Evolutionary conservation across 768 basidiomycete species (phyloP).

Genomic region (Tephrocybe sp.): DNA sequence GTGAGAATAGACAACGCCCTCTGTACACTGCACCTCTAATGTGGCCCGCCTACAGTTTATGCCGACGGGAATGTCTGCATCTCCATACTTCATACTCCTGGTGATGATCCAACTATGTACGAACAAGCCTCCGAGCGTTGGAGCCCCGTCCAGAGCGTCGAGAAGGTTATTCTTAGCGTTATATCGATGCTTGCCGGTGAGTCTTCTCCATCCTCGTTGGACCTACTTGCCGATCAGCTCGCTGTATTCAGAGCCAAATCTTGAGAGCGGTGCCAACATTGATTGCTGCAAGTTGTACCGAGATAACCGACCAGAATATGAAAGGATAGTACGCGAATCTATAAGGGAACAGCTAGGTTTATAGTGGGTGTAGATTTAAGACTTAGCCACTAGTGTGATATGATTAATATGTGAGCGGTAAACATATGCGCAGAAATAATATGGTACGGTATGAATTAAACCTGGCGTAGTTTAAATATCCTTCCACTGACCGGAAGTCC

Average conservation of each 20-base stretch:
- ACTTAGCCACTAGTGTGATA: constrained; percentile 9
- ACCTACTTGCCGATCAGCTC: constrained; percentile 17
- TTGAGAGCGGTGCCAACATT: constrained; percentile 96
- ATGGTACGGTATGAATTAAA: constrained; percentile 7
- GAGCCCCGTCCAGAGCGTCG: constrained; percentile 98
- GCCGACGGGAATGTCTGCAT: constrained; percentile 97
- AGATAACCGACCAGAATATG: constrained; percentile 87
- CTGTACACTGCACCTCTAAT: constrained; percentile 8
- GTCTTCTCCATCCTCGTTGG: constrained; percentile 22
- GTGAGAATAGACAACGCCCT: constrained; percentile 45
- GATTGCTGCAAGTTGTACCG: constrained; percentile 97
- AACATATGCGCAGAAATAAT: not conserved
- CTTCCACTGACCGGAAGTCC: constrained; percentile 50
- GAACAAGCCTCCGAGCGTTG: constrained; percentile 95
- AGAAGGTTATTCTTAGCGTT: constrained; percentile 95
- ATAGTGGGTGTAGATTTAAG: constrained; percentile 27
- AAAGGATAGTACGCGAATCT: constrained; percentile 78
- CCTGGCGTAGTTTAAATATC: constrained; percentile 36
- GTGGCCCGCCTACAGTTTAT: constrained; percentile 65
- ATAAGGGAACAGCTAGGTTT: constrained; percentile 86
- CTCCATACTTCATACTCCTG: constrained; percentile 94
- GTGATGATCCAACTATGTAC: constrained; percentile 90
- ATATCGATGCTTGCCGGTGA: constrained; percentile 95
- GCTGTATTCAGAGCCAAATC: constrained; percentile 72
- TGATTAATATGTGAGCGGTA: constrained; percentile 15